These are phyloP conservation scores for Dioscorea zingiberensis DNA, from an alignment of 106 monocot genomes.

Conservation along the genomic window DNA sequence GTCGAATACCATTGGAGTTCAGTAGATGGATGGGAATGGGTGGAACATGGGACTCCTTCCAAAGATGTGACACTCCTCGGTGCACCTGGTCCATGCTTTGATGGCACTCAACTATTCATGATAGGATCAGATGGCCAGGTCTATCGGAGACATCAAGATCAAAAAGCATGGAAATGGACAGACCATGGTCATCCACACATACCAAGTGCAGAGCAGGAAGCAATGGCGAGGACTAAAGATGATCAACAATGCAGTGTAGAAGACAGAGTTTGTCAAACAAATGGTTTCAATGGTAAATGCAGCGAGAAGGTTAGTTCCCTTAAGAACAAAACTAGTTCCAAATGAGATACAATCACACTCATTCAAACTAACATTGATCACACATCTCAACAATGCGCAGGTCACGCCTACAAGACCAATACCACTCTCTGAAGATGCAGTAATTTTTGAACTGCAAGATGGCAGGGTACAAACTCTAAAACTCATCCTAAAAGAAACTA, in stretches of 20 bases:
- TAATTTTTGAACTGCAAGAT: constrained; percentile 76
- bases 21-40: constrained; percentile 78
- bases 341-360: not conserved
- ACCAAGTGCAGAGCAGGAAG: constrained; percentile 8
- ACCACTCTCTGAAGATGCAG: constrained; percentile 64
- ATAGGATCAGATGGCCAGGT: constrained; percentile 75
- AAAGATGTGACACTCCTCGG: constrained; percentile 44
- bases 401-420: constrained; percentile 63
- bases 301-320: constrained; percentile 54
- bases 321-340: not conserved
- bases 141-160: constrained; percentile 53
- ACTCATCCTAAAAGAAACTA: not conserved
- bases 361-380: not conserved
- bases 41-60: constrained; percentile 78
- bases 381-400: constrained; percentile 32
- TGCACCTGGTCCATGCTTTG: constrained; percentile 68
- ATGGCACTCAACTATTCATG: constrained; percentile 48
- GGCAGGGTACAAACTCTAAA: constrained; percentile 57
- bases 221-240: not conserved
- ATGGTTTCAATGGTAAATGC: constrained; percentile 23
- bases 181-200: constrained; percentile 36
- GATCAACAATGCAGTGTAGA: constrained; percentile 12
- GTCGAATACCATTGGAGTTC: constrained; percentile 78
- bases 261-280: constrained; percentile 1
- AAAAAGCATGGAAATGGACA: constrained; percentile 62